These are phyloP conservation scores for Cocos nucifera DNA, from an alignment of 176 grass and related monocot species.

Conservation along the genomic window DNA sequence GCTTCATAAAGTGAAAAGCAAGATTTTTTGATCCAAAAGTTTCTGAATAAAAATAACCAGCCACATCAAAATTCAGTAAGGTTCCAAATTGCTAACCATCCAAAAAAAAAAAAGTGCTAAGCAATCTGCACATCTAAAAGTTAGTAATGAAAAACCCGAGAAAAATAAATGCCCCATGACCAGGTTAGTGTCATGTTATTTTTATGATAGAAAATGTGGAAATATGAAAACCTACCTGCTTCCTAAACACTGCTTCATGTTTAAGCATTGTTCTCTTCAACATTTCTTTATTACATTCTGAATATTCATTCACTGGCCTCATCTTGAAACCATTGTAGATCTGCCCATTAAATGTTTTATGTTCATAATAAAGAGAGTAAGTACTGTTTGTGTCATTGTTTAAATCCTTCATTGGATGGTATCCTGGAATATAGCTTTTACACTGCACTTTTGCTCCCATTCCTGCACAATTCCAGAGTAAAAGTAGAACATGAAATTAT, in stretches of 20 bases:
- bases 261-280: conserved; percentile 74
- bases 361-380: conserved; percentile 41
- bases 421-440: conserved; percentile 49
- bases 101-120: too few relatives aligned
- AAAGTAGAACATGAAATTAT: too few relatives aligned
- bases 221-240: conserved; percentile 48
- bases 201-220: not conserved
- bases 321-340: conserved; percentile 31
- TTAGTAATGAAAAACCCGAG: not conserved
- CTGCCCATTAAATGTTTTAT: conserved; percentile 31
- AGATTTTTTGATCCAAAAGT: too few relatives aligned
- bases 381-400: conserved; percentile 34
- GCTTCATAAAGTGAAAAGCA: too few relatives aligned
- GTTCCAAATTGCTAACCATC: too few relatives aligned
- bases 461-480: conserved; percentile 2
- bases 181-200: not conserved
- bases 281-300: conserved; percentile 65
- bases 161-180: not conserved
- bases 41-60: too few relatives aligned
- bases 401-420: conserved; percentile 32
- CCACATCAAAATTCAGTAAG: too few relatives aligned
- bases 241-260: conserved; percentile 83
- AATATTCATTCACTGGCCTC: conserved; percentile 25
- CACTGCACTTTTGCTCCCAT: conserved; percentile 72
- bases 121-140: too few relatives aligned